These are phyloP conservation scores for Lachnellula suecica DNA, from an alignment of 2,329 filamentous ascomycete genomes.

Conservation along the genomic window DNA sequence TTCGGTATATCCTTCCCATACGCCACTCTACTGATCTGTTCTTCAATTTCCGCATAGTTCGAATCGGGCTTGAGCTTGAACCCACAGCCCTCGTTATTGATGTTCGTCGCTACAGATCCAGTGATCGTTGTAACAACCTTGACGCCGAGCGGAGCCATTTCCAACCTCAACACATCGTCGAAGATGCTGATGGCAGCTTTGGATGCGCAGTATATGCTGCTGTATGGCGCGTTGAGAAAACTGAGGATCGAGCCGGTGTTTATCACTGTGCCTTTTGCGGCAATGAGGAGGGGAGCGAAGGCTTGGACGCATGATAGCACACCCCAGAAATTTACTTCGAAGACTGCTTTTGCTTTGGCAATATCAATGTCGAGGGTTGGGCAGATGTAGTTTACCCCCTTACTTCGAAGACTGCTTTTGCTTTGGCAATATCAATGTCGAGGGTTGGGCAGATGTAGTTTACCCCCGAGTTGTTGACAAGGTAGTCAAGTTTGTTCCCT, in stretches of 20 bases:
- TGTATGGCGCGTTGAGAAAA: conserved; percentile 6
- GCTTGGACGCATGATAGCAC: conserved; percentile 26
- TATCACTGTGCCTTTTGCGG: conserved; percentile 27
- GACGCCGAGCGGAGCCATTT: conserved; percentile 16
- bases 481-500: conserved; percentile 37
- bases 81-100: background rate
- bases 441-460: conserved; percentile 27
- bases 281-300: conserved; percentile 27
- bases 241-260: conserved; percentile 23
- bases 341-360: conserved; percentile 2
- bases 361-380: conserved; percentile 5
- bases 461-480: conserved; percentile 43
- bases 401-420: conserved; percentile 29
- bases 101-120: conserved; percentile 12
- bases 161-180: conserved; percentile 12
- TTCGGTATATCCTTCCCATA: background rate
- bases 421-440: conserved; percentile 28
- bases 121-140: conserved; percentile 13
- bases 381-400: no score
- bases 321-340: conserved; percentile 13
- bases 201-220: conserved; percentile 13
- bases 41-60: background rate
- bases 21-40: background rate
- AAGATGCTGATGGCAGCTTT: conserved; percentile 8
- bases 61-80: conserved; percentile 9